Evolutionary conservation across 2,329 filamentous ascomycete species (phyloP).

Genomic region (Podosphaera fusca): DNA sequence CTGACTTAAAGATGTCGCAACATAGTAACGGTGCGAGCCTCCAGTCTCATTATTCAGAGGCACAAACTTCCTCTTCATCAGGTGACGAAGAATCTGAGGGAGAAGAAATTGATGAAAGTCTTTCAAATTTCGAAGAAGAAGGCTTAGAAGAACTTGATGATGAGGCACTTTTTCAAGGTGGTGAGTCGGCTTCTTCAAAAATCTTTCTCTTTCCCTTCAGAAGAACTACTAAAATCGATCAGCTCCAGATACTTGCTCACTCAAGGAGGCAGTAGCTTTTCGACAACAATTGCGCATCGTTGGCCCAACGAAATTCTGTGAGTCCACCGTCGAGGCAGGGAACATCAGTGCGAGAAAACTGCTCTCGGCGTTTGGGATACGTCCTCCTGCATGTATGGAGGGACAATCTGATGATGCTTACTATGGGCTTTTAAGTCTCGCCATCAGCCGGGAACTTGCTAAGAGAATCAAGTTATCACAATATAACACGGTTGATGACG

Average conservation of each 20-base stretch:
- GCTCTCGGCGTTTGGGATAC: constrained; percentile 64
- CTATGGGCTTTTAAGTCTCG: constrained; percentile 50
- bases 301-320: constrained; percentile 58
- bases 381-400: constrained; percentile 50
- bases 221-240: constrained; percentile 9
- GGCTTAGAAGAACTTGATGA: constrained; percentile 24
- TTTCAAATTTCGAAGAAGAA: constrained; percentile 14
- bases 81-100: background rate
- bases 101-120: background rate
- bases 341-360: constrained; percentile 60
- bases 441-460: constrained; percentile 56
- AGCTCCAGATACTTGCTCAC: constrained; percentile 25
- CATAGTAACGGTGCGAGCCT: background rate
- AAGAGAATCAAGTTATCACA: constrained; percentile 58
- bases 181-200: constrained; percentile 12
- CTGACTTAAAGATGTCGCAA: background rate
- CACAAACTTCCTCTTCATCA: background rate
- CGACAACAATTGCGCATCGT: constrained; percentile 49
- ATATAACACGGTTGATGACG: constrained; percentile 77
- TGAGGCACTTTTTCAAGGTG: constrained; percentile 21
- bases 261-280: constrained; percentile 44
- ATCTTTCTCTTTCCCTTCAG: constrained; percentile 4
- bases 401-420: constrained; percentile 51
- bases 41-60: background rate
- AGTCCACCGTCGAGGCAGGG: constrained; percentile 44